A percentile compares a stretch with the other conserved stretches of the same genome.
Evolutionary conservation across 345 rosid species (phyloP).

Genomic region (Firmiana major): DNA sequence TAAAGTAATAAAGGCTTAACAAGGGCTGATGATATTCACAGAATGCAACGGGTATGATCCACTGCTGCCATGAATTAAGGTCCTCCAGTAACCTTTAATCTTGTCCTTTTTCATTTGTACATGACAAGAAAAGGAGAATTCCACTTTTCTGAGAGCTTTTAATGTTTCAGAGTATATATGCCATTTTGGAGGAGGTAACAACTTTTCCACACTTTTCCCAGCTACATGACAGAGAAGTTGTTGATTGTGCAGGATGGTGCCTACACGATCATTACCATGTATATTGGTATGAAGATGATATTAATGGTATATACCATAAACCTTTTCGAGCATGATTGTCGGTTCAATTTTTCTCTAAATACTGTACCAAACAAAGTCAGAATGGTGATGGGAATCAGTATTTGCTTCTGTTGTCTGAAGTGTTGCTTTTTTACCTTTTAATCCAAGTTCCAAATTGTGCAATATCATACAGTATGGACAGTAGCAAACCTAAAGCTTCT

Average conservation of each 20-base stretch:
- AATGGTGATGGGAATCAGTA: not conserved
- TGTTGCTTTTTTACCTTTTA: not conserved
- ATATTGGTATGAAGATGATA: not conserved
- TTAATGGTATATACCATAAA: not conserved
- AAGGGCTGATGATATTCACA: slow-evolving; percentile 6
- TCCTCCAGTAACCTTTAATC: slow-evolving; percentile 5
- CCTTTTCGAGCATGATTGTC: not conserved
- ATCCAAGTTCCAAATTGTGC: not conserved
- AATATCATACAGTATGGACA: not conserved
- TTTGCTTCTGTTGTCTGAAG: not conserved
- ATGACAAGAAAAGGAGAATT: slow-evolving; percentile 16
- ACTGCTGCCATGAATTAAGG: slow-evolving; percentile 16
- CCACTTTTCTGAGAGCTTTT: not conserved
- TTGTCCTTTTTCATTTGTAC: not conserved
- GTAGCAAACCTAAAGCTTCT: not conserved
- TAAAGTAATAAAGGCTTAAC: slow-evolving; percentile 25
- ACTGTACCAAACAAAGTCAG: not conserved
- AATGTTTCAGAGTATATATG: not conserved
- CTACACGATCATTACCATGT: not conserved
- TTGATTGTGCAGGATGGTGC: not conserved
- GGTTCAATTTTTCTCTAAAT: not conserved
- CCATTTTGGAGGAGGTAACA: not conserved
- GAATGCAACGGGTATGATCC: slow-evolving; percentile 12
- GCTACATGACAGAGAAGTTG: not conserved
- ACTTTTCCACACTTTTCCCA: not conserved